Evolutionary conservation across 148 eudicot species (phyloP).

Genomic region (Nepenthes mirabilis): DNA sequence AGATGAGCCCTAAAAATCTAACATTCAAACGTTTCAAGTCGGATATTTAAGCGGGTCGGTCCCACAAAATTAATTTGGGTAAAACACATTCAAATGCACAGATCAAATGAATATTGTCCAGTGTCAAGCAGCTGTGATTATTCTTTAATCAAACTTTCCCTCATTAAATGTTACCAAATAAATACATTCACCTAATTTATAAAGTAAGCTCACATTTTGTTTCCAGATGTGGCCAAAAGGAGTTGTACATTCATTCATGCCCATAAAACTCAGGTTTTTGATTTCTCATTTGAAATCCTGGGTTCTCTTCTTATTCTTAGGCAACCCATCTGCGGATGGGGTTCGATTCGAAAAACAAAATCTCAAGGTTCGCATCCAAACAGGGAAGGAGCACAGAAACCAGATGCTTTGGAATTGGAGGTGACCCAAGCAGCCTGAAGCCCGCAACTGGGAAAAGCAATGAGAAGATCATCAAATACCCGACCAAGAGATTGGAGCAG

Average conservation of each 20-base stretch:
- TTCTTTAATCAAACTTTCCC: too few relatives aligned
- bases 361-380: constrained; percentile 8
- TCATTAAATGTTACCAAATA: not conserved
- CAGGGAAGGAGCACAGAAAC: not conserved
- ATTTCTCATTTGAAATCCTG: not conserved
- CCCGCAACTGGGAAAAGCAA: not conserved
- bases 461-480: not conserved
- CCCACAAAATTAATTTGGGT: too few relatives aligned
- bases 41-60: too few relatives aligned
- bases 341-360: constrained; percentile 6
- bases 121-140: too few relatives aligned
- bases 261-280: not conserved
- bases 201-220: not conserved
- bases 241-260: not conserved
- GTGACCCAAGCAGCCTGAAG: not conserved
- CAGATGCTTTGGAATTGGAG: not conserved
- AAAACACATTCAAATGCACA: too few relatives aligned
- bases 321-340: constrained; percentile 4
- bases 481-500: constrained; percentile 2
- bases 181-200: not conserved
- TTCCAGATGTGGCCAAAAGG: not conserved
- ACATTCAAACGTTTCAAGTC: too few relatives aligned
- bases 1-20: too few relatives aligned
- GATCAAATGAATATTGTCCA: too few relatives aligned
- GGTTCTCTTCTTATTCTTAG: not conserved